These are phyloP conservation scores for Mycena rebaudengoi DNA, from an alignment of 768 basidiomycete genomes.

Conservation along the genomic window DNA sequence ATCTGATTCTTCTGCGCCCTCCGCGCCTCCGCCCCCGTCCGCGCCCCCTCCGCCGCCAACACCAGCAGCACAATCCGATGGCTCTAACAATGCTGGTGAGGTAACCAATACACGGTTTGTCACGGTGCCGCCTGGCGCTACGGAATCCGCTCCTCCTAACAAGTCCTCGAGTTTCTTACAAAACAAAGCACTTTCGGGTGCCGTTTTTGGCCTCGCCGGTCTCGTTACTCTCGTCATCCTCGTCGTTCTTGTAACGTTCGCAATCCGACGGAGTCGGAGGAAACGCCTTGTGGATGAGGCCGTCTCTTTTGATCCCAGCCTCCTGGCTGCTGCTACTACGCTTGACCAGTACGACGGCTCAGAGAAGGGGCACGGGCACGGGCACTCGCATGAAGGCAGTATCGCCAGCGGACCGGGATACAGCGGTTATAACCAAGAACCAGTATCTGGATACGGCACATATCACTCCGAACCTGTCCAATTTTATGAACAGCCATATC, in stretches of 20 bases:
- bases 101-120: no score
- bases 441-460: constrained; percentile 8
- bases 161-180: constrained; percentile 64
- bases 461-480: not conserved
- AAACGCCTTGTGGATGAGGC: constrained; percentile 53
- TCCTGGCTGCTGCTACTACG: constrained; percentile 33
- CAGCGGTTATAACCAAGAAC: no score
- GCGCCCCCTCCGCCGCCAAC: no score
- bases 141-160: constrained; percentile 21
- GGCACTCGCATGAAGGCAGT: constrained; percentile 11
- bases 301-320: constrained; percentile 59
- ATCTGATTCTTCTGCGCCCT: no score
- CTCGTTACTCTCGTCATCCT: constrained; percentile 56
- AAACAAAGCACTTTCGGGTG: constrained; percentile 70
- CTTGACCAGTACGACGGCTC: constrained; percentile 36
- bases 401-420: constrained; percentile 1
- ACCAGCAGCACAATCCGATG: no score
- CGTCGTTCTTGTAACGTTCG: constrained; percentile 52
- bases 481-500: not conserved
- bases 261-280: constrained; percentile 57
- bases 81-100: no score
- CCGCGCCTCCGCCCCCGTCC: no score
- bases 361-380: constrained; percentile 33
- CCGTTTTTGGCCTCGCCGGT: constrained; percentile 64
- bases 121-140: no score